A percentile compares a stretch with the other conserved stretches of the same genome.
phyloP scores from a whole-genome alignment of 1,139 yeast species.

The Chernovozyma sophiae-reginae region DNA sequence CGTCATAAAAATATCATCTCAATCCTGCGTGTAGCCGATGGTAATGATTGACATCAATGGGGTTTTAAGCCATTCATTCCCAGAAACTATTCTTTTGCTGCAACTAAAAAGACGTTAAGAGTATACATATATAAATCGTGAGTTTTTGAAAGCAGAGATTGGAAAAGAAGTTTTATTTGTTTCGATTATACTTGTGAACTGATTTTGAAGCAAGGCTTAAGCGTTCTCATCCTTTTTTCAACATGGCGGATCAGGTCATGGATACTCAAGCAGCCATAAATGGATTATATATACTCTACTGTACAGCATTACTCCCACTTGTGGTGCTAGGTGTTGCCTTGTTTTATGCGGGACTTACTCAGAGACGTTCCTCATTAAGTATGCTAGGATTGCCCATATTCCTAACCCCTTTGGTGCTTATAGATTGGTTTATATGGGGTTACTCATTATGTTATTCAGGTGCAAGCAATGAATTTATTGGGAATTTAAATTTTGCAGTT shows the following conservation, averaged over 20 bases:
- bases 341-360: constrained; percentile 58
- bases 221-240: no score
- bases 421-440: constrained; percentile 61
- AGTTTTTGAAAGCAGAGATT: no score
- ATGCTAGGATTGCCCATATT: constrained; percentile 50
- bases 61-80: no score
- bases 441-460: constrained; percentile 49
- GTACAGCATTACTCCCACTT: constrained; percentile 31
- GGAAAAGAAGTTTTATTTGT: no score
- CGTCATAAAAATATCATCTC: no score
- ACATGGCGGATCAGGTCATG: background rate
- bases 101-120: no score
- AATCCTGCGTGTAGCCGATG: no score
- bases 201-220: no score
- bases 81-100: no score
- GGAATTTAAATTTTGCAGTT: constrained; percentile 43
- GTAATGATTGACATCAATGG: no score
- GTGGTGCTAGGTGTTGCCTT: constrained; percentile 43
- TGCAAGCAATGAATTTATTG: constrained; percentile 42
- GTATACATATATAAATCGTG: no score
- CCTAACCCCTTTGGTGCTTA: constrained; percentile 36
- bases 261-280: constrained; percentile 19
- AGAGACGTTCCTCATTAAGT: constrained; percentile 51
- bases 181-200: no score
- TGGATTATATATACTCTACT: constrained; percentile 35